A percentile compares a stretch with the other conserved stretches of the same genome.
Conservation (phyloP, 768 basidiomycete species). For the Tylopilus rubrobrunneus region DNA sequence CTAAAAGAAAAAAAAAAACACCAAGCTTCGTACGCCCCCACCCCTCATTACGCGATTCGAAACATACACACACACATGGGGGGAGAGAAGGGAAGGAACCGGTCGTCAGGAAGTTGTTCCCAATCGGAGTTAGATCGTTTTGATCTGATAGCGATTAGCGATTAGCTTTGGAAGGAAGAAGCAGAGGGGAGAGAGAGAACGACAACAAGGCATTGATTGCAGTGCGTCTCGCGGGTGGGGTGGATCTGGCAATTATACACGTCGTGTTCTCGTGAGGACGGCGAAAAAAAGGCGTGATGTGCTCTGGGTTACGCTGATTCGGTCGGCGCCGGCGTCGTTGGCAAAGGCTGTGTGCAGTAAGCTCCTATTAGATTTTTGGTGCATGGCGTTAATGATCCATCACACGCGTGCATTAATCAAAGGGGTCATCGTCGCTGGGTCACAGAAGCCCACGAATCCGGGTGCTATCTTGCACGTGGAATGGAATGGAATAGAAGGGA, state of each 20-base stretch:
- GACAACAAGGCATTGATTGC: too few relatives aligned
- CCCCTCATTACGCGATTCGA: neutral
- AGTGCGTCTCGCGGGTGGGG: constrained; percentile 1
- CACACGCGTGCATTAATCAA: constrained; percentile 8
- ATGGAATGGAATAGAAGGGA: constrained; percentile 11
- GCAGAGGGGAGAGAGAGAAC: too few relatives aligned
- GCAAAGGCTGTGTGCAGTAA: constrained; percentile 3
- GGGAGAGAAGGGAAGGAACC: neutral
- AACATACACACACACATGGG: neutral
- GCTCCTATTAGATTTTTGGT: neutral
- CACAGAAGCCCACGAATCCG: constrained; percentile 6
- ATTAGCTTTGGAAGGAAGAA: neutral
- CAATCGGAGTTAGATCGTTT: constrained; percentile 17
- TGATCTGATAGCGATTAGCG: constrained; percentile 19
- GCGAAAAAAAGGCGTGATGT: neutral
- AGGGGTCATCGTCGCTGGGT: constrained; percentile 3
- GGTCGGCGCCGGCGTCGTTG: neutral
- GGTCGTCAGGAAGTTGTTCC: neutral
- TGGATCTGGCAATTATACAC: constrained; percentile 4
- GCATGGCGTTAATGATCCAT: constrained; percentile 12
- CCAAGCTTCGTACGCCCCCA: neutral
- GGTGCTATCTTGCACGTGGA: neutral
- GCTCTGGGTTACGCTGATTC: neutral
- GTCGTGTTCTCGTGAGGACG: neutral
- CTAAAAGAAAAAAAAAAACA: neutral